Evolutionary conservation across 108 stramenopile species (phyloP).

Genomic region (Pinguiococcus pyrenoidosus): DNA sequence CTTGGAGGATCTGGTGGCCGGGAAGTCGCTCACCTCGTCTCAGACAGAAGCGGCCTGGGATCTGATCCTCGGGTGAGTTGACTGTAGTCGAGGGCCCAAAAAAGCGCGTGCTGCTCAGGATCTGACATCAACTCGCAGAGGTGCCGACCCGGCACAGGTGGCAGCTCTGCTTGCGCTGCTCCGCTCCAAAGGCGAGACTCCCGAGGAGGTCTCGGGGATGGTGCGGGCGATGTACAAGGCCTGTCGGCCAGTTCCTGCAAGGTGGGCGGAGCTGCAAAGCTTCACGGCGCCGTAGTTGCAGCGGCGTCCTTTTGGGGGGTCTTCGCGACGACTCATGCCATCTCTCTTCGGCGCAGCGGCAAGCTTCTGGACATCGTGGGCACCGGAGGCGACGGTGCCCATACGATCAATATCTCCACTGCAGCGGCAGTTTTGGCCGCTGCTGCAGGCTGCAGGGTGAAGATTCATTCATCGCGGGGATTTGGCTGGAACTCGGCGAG

Average conservation of each 20-base stretch:
- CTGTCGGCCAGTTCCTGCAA: conserved; percentile 12
- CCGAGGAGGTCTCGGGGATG: conserved; percentile 84
- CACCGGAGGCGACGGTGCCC: conserved; percentile 97
- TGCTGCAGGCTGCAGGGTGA: conserved; percentile 77
- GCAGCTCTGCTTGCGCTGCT: conserved; percentile 64
- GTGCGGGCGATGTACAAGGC: conserved; percentile 76
- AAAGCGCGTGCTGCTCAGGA: not conserved
- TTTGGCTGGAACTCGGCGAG: too few species aligned
- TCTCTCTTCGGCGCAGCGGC: conserved; percentile 30
- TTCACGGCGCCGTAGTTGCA: not conserved
- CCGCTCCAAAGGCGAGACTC: conserved; percentile 74
- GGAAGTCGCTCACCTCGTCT: conserved; percentile 10
- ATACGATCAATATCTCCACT: conserved; percentile 95
- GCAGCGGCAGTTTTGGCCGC: conserved; percentile 86
- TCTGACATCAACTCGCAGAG: not conserved
- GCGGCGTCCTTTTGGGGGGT: too few species aligned
- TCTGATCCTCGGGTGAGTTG: conserved; percentile 9
- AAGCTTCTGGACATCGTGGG: conserved; percentile 94
- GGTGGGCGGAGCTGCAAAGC: not conserved
- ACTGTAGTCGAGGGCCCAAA: not conserved
- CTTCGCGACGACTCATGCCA: conserved; percentile 36
- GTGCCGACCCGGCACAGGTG: conserved; percentile 25
- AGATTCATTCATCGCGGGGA: too few species aligned
- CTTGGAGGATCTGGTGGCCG: conserved; percentile 22
- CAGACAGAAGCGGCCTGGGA: conserved; percentile 27